phyloP scores from a whole-genome alignment of 2,329 filamentous ascomycete genomes.

The Exophiala xenobiotica region DNA sequence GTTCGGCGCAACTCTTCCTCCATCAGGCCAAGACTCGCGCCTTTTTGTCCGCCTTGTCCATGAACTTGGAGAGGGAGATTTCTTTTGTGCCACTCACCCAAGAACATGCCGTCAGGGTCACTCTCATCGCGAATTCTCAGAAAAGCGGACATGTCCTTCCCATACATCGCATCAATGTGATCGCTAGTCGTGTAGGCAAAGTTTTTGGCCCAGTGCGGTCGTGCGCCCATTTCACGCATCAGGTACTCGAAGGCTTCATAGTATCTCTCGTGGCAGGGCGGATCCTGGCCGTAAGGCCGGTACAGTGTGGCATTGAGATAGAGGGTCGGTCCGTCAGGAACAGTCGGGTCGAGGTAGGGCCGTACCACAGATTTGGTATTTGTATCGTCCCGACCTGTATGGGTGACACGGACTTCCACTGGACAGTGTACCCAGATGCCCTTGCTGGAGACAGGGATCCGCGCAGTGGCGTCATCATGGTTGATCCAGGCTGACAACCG shows the following conservation, averaged over 20 bases:
- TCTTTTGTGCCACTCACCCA: constrained; percentile 84
- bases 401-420: constrained; percentile 82
- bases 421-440: constrained; percentile 85
- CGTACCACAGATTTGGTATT: constrained; percentile 42
- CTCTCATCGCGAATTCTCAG: constrained; percentile 65
- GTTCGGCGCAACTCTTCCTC: constrained; percentile 25
- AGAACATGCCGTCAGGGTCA: constrained; percentile 82
- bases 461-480: constrained; percentile 64
- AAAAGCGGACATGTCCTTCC: constrained; percentile 65
- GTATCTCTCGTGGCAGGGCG: constrained; percentile 72
- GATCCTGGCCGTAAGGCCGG: constrained; percentile 74
- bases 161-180: constrained; percentile 69
- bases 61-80: constrained; percentile 53
- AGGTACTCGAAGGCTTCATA: constrained; percentile 89
- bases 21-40: constrained; percentile 19
- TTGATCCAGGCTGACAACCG: constrained; percentile 84
- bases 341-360: constrained; percentile 72
- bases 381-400: constrained; percentile 54
- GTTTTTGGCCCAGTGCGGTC: constrained; percentile 93
- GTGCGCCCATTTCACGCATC: constrained; percentile 79
- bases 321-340: constrained; percentile 67
- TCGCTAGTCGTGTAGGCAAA: constrained; percentile 61
- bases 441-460: constrained; percentile 77
- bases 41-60: constrained; percentile 34
- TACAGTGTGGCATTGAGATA: constrained; percentile 92